These are phyloP conservation scores for Coemansia erecta DNA, from an alignment of 192 early-diverging fungal genomes.

Conservation along the genomic window DNA sequence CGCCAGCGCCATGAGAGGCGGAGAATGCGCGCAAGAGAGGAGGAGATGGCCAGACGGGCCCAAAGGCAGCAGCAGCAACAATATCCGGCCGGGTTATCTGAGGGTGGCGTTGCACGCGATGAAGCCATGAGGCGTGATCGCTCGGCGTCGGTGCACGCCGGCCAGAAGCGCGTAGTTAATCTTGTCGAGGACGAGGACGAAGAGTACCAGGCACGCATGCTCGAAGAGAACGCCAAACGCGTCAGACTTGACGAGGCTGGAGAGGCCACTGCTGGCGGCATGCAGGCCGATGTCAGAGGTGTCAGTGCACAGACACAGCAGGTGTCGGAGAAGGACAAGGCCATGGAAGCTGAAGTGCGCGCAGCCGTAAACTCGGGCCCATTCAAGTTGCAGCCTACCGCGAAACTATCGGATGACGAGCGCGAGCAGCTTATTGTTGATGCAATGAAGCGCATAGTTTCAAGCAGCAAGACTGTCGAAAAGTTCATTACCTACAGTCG, in stretches of 20 bases:
- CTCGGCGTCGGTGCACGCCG: no score
- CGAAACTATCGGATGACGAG: constrained; percentile 6
- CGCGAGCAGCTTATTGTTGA: constrained; percentile 18
- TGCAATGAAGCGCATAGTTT: constrained; percentile 26
- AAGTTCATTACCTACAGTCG: constrained; percentile 33
- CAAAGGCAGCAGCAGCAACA: constrained; percentile 9
- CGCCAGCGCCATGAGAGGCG: constrained; percentile 24
- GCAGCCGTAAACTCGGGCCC: constrained; percentile 3
- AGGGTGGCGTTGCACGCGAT: neutral
- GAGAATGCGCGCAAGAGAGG: constrained; percentile 11
- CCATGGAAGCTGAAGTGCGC: constrained; percentile 26
- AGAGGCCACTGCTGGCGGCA: neutral
- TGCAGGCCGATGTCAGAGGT: constrained; percentile 1
- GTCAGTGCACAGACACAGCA: neutral
- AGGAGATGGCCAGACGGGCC: constrained; percentile 1
- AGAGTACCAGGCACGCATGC: constrained; percentile 38
- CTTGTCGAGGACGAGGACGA: constrained; percentile 41
- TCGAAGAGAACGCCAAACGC: constrained; percentile 50
- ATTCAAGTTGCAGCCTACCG: constrained; percentile 22
- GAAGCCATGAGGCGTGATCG: no score
- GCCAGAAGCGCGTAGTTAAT: constrained; percentile 13
- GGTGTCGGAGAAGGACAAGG: constrained; percentile 11
- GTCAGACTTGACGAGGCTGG: constrained; percentile 33
- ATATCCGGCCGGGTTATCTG: constrained; percentile 6
- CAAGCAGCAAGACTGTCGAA: constrained; percentile 10